Percentiles rank a stretch among this genome's conserved stretches.
Conservation (phyloP, 1,139 yeast genomes). For the Ogataea hybrid region DNA sequence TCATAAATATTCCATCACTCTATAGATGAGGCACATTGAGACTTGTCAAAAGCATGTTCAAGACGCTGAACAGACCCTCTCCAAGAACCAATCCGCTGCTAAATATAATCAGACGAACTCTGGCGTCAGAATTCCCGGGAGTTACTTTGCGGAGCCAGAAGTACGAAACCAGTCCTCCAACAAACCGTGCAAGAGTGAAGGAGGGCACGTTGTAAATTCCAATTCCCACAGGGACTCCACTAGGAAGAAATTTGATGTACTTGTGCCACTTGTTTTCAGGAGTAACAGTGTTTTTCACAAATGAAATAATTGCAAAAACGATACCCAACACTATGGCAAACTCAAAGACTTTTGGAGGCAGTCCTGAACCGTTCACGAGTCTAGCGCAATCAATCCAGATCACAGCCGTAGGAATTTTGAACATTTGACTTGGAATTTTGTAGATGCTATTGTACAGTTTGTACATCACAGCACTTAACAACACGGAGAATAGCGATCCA, state of each 20-base stretch:
- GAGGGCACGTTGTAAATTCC: constrained; percentile 94
- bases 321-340: constrained; percentile 66
- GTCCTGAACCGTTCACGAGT: constrained; percentile 84
- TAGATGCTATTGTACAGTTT: constrained; percentile 77
- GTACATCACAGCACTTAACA: constrained; percentile 80
- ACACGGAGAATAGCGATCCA: constrained; percentile 81
- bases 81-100: constrained; percentile 93
- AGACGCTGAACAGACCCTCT: constrained; percentile 84
- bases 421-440: constrained; percentile 75
- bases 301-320: constrained; percentile 67
- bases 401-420: constrained; percentile 90
- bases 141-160: constrained; percentile 50
- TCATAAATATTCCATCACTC: background rate
- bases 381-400: constrained; percentile 97
- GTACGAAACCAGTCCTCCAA: constrained; percentile 80
- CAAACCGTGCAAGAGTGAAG: constrained; percentile 86
- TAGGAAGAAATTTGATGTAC: constrained; percentile 65
- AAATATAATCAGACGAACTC: constrained; percentile 74
- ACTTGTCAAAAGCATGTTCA: constrained; percentile 76
- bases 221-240: constrained; percentile 96
- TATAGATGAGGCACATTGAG: constrained; percentile 48
- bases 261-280: constrained; percentile 37
- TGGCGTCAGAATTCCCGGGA: constrained; percentile 29
- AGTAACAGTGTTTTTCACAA: constrained; percentile 55
- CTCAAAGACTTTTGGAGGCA: constrained; percentile 74